These are phyloP conservation scores for Pugionium cornutum DNA, from an alignment of 345 rosid genomes.

Conservation along the genomic window DNA sequence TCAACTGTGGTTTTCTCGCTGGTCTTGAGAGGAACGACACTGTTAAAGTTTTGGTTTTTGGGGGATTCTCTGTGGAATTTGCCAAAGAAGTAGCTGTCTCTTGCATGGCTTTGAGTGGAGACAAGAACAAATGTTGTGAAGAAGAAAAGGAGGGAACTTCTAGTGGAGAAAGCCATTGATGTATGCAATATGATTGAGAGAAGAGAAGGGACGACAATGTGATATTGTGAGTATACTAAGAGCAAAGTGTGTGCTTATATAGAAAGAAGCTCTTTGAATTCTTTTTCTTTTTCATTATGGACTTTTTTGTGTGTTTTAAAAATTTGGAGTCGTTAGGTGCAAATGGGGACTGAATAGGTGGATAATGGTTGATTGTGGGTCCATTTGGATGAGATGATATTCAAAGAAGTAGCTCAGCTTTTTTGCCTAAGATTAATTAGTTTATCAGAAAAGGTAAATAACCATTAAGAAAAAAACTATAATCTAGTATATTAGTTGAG, in stretches of 20 bases:
- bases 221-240: constrained; percentile 21
- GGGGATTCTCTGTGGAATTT: constrained; percentile 38
- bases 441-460: constrained; percentile 26
- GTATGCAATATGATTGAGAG: constrained; percentile 23
- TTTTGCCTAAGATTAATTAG: constrained; percentile 28
- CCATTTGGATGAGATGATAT: constrained; percentile 36
- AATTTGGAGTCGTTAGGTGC: constrained; percentile 39
- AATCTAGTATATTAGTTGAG: constrained; percentile 7
- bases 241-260: constrained; percentile 35
- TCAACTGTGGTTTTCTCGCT: constrained; percentile 35
- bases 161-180: constrained; percentile 44
- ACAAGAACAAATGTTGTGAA: constrained; percentile 36
- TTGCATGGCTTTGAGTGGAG: constrained; percentile 42
- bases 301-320: constrained; percentile 29
- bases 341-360: constrained; percentile 40
- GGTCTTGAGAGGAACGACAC: constrained; percentile 34
- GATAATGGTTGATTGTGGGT: constrained; percentile 42
- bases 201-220: constrained; percentile 26
- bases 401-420: constrained; percentile 42
- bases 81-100: constrained; percentile 48
- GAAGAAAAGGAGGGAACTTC: constrained; percentile 35
- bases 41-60: too few species aligned
- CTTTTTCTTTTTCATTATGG: constrained; percentile 7
- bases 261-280: constrained; percentile 9
- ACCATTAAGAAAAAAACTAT: not conserved